Percentiles rank a stretch among this genome's conserved stretches.
phyloP scores from a whole-genome alignment of 108 stramenopile species.

The Nitzschia palea region DNA sequence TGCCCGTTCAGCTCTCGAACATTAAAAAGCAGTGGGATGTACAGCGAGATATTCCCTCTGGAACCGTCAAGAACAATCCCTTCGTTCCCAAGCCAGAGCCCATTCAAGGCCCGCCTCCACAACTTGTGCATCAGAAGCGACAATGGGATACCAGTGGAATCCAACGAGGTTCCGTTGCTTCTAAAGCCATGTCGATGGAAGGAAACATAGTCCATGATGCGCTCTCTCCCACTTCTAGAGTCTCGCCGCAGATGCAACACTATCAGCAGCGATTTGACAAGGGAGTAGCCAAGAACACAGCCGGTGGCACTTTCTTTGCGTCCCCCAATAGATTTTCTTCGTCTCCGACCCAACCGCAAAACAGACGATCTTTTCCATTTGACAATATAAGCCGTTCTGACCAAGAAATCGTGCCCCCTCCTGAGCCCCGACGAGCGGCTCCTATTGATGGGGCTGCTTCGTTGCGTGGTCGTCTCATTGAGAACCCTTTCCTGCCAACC shows the following conservation, averaged over 20 bases:
- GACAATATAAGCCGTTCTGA: not conserved
- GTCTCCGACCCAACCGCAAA: too few relatives aligned
- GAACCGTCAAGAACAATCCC: conserved; percentile 37
- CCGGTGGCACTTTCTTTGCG: too few relatives aligned
- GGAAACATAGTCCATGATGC: not conserved
- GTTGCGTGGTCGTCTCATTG: not conserved
- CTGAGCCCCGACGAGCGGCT: too few relatives aligned
- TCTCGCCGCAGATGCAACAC: not conserved
- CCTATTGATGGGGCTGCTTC: not conserved
- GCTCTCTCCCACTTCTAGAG: not conserved
- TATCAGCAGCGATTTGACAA: not conserved
- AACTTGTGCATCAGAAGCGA: conserved; percentile 32
- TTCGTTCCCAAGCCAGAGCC: conserved; percentile 26
- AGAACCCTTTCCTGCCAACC: not conserved
- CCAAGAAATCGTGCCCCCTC: too few relatives aligned
- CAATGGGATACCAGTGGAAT: conserved; percentile 41
- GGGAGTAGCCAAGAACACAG: too few relatives aligned
- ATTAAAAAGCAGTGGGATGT: conserved; percentile 32
- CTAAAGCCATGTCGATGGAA: conserved; percentile 12
- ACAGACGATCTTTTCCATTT: conserved; percentile 4
- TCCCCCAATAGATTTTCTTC: too few relatives aligned
- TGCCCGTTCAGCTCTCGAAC: conserved; percentile 7
- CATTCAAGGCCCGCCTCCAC: conserved; percentile 1
- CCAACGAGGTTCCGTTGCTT: conserved; percentile 24
- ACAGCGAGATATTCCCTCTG: conserved; percentile 29